Conservation (phyloP, 345 rosid genomes). For the Fremontodendron californicum region DNA sequence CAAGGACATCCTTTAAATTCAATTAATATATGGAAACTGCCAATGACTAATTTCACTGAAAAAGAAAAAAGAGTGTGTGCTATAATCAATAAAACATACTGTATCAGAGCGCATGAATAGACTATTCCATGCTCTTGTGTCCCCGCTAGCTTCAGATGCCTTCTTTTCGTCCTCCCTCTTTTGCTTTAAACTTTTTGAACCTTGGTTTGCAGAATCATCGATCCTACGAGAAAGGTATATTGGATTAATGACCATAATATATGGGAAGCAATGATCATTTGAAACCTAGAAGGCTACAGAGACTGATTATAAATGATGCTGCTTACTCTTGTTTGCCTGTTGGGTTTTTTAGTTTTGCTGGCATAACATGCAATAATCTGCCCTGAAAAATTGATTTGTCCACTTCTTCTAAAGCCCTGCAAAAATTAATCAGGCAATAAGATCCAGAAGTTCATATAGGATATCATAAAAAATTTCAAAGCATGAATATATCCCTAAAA, state of each 20-base stretch:
- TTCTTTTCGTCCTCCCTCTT: constrained; percentile 73
- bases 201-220: constrained; percentile 25
- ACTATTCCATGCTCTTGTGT: constrained; percentile 91
- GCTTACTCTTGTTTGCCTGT: constrained; percentile 59
- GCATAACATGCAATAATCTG: constrained; percentile 82
- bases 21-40: background rate
- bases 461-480: background rate
- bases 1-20: background rate
- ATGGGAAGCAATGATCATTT: background rate
- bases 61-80: background rate
- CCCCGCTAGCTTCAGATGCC: constrained; percentile 87
- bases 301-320: background rate
- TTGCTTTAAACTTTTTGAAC: constrained; percentile 69
- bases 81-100: constrained; percentile 35
- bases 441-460: constrained; percentile 2
- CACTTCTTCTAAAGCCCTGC: constrained; percentile 71
- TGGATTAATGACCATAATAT: constrained; percentile 13
- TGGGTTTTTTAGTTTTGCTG: constrained; percentile 48
- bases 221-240: constrained; percentile 27
- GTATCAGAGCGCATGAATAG: constrained; percentile 91
- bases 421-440: constrained; percentile 10
- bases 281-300: constrained; percentile 5
- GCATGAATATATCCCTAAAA: background rate
- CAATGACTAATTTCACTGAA: background rate
- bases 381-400: constrained; percentile 89